Evolutionary conservation across 805 yeast genomes (phyloP).

Genomic region (Yamadazyma philogaea): DNA sequence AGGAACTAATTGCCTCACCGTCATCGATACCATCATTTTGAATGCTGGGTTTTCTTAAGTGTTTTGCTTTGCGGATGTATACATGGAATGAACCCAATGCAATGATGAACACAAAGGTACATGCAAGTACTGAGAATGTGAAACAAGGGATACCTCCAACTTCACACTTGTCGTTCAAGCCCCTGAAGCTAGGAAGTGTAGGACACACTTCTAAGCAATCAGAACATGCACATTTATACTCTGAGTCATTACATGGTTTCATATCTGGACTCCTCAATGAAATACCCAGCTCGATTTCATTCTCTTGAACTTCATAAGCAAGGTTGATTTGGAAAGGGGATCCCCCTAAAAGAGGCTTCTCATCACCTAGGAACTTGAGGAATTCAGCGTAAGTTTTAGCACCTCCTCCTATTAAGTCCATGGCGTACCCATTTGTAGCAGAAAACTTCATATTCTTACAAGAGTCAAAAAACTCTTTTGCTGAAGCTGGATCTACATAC

Average conservation of each 20-base stretch:
- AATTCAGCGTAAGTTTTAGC: conserved; percentile 72
- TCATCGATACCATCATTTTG: background rate
- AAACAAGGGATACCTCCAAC: conserved; percentile 70
- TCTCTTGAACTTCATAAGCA: conserved; percentile 37
- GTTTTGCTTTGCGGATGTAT: conserved; percentile 21
- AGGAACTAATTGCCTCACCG: background rate
- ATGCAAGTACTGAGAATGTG: conserved; percentile 56
- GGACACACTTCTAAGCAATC: conserved; percentile 89
- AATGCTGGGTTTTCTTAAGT: background rate
- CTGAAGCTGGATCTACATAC: conserved; percentile 57
- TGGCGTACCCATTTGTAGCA: conserved; percentile 93
- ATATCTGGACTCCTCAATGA: conserved; percentile 27
- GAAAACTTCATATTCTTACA: conserved; percentile 88
- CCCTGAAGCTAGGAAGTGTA: conserved; percentile 45
- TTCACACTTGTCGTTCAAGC: conserved; percentile 41
- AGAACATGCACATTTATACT: conserved; percentile 81
- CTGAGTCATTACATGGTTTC: conserved; percentile 57
- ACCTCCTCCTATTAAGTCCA: conserved; percentile 98
- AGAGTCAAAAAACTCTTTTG: conserved; percentile 67
- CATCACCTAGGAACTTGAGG: conserved; percentile 88
- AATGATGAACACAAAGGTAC: conserved; percentile 41
- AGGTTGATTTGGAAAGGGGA: conserved; percentile 93
- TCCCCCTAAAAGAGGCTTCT: conserved; percentile 90
- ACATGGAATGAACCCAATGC: conserved; percentile 44
- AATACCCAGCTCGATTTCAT: conserved; percentile 16